A percentile compares a stretch with the other conserved stretches of the same genome.
Conservation (phyloP, 2,329 filamentous ascomycete genomes). For the Xylaria sp. region DNA sequence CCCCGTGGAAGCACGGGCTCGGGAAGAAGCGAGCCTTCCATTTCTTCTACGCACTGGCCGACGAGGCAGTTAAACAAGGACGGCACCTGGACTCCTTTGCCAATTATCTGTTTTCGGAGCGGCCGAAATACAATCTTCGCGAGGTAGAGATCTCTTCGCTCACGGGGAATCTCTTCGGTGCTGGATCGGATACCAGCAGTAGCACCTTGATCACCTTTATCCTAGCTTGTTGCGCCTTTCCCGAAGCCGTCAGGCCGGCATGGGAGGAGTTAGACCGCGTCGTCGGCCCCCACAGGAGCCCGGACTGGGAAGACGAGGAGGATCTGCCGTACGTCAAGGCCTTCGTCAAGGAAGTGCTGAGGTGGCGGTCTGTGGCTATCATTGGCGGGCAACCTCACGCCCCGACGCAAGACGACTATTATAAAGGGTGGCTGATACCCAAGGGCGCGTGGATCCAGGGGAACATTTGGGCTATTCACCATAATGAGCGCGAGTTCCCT, state of each 20-base stretch:
- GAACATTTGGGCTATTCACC: constrained; percentile 63
- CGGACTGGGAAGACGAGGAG: constrained; percentile 59
- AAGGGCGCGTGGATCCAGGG: constrained; percentile 61
- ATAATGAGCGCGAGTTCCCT: constrained; percentile 59
- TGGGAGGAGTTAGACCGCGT: constrained; percentile 64
- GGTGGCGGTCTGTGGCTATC: constrained; percentile 65
- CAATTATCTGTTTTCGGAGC: constrained; percentile 60
- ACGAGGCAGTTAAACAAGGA: constrained; percentile 58
- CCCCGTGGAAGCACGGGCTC: constrained; percentile 62
- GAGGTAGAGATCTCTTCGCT: constrained; percentile 59
- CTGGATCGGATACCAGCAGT: constrained; percentile 61
- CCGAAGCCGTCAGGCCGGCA: constrained; percentile 58
- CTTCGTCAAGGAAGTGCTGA: constrained; percentile 65
- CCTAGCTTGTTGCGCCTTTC: constrained; percentile 62
- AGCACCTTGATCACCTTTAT: constrained; percentile 60
- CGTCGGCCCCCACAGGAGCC: constrained; percentile 59
- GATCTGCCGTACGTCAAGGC: constrained; percentile 64
- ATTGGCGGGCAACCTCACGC: constrained; percentile 63
- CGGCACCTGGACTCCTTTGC: constrained; percentile 55
- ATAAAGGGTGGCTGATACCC: constrained; percentile 62
- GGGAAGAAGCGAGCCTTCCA: constrained; percentile 59
- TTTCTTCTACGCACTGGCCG: constrained; percentile 64
- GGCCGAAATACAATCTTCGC: constrained; percentile 58
- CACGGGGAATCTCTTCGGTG: constrained; percentile 61
- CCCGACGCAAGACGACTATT: constrained; percentile 59